Percentiles rank a stretch among this genome's conserved stretches.
These are phyloP conservation scores for Larix kaempferi DNA, from an alignment of 75 land plant species.

Conservation along the genomic window DNA sequence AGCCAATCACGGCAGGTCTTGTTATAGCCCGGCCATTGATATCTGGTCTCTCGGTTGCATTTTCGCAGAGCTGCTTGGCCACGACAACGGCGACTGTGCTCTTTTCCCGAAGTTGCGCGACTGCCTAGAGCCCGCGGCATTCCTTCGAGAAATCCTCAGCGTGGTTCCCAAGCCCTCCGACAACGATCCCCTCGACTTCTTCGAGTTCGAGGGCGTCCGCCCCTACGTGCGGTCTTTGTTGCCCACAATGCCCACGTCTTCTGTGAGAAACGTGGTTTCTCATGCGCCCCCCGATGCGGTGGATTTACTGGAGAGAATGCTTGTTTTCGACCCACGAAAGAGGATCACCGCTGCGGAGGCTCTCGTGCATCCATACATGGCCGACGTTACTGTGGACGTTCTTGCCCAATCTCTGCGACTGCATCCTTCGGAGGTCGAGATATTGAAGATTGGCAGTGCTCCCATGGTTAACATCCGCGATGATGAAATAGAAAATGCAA, in stretches of 20 bases:
- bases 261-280: constrained; percentile 38
- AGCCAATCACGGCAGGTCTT: neutral
- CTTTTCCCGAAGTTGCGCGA: too few relatives aligned
- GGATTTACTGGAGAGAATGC: constrained; percentile 33
- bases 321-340: constrained; percentile 28
- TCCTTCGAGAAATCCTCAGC: too few relatives aligned
- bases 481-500: too few relatives aligned
- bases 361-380: constrained; percentile 24
- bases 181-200: constrained; percentile 48
- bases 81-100: neutral
- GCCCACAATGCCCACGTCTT: constrained; percentile 28
- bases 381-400: neutral
- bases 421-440: too few relatives aligned
- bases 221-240: constrained; percentile 45
- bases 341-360: constrained; percentile 37
- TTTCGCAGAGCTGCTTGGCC: constrained; percentile 41
- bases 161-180: too few relatives aligned
- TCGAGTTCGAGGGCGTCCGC: constrained; percentile 59
- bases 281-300: constrained; percentile 13
- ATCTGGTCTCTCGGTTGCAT: constrained; percentile 49
- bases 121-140: too few relatives aligned
- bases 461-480: too few relatives aligned
- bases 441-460: too few relatives aligned
- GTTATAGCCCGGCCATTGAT: constrained; percentile 39
- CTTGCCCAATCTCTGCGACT: too few relatives aligned